Evolutionary conservation across 2,329 filamentous ascomycete genomes (phyloP).

Genomic region (Pyrenochaeta sp.): DNA sequence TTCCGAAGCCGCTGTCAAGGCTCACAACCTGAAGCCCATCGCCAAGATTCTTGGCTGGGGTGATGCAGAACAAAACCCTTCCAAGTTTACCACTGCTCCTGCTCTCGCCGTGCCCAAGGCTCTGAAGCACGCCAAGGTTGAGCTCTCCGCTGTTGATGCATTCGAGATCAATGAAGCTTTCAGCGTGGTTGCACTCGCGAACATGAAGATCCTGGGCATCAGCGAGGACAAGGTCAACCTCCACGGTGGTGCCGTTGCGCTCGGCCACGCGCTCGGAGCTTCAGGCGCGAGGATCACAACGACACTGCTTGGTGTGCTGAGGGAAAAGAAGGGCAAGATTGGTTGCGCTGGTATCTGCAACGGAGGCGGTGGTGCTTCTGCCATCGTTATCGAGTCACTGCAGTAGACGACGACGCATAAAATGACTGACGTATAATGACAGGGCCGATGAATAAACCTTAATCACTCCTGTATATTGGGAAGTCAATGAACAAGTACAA

Average conservation of each 20-base stretch:
- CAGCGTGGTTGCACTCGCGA: slow-evolving; percentile 93
- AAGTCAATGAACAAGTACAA: neutral
- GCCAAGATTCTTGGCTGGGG: slow-evolving; percentile 98
- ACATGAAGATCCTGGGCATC: slow-evolving; percentile 88
- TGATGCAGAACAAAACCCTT: slow-evolving; percentile 88
- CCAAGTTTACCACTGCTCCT: slow-evolving; percentile 95
- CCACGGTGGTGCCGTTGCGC: slow-evolving; percentile 92
- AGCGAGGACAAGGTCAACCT: slow-evolving; percentile 90
- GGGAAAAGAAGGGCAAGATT: slow-evolving; percentile 91
- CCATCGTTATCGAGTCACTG: slow-evolving; percentile 81
- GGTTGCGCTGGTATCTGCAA: slow-evolving; percentile 97
- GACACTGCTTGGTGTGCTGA: slow-evolving; percentile 87
- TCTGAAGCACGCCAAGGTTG: slow-evolving; percentile 89
- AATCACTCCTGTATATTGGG: neutral
- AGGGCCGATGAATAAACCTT: slow-evolving; percentile 6
- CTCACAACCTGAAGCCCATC: slow-evolving; percentile 88
- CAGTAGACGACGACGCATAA: slow-evolving; percentile 31
- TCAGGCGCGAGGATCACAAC: slow-evolving; percentile 93
- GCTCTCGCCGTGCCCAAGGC: slow-evolving; percentile 96
- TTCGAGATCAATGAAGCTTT: slow-evolving; percentile 99
- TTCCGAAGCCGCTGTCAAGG: slow-evolving; percentile 92
- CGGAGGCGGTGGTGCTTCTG: slow-evolving; percentile 93
- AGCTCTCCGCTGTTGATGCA: slow-evolving; percentile 80
- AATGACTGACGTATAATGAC: slow-evolving; percentile 10
- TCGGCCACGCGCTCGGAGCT: slow-evolving; percentile 93